A percentile compares a stretch with the other conserved stretches of the same genome.
Conservation (phyloP, 768 basidiomycete genomes). For the Suillus hirtellus region DNA sequence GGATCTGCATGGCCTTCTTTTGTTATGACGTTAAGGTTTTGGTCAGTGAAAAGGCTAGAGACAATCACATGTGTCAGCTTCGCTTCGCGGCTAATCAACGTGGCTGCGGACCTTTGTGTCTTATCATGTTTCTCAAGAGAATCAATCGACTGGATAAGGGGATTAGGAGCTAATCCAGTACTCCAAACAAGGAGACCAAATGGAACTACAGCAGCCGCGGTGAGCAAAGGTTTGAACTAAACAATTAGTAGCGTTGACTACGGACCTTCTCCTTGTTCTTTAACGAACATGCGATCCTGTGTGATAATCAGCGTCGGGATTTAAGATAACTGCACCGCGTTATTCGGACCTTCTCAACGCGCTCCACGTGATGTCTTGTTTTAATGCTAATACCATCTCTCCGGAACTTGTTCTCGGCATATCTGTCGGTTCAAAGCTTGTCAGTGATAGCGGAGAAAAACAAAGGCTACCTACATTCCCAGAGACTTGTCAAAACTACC, state of each 20-base stretch:
- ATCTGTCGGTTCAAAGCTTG: slow-evolving; percentile 38
- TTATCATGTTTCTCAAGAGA: slow-evolving; percentile 63
- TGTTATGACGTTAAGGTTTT: slow-evolving; percentile 61
- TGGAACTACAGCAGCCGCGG: slow-evolving; percentile 48
- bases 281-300: slow-evolving; percentile 67
- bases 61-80: slow-evolving; percentile 22
- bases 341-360: slow-evolving; percentile 54
- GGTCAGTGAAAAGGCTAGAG: slow-evolving; percentile 48
- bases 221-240: slow-evolving; percentile 9
- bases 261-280: slow-evolving; percentile 69
- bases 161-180: slow-evolving; percentile 83
- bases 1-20: slow-evolving; percentile 53
- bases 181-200: slow-evolving; percentile 88
- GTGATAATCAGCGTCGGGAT: neutral
- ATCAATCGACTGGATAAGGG: slow-evolving; percentile 62
- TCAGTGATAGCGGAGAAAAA: slow-evolving; percentile 9
- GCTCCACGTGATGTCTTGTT: slow-evolving; percentile 72
- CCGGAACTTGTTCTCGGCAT: slow-evolving; percentile 67
- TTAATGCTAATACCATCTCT: slow-evolving; percentile 74
- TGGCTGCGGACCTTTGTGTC: slow-evolving; percentile 48
- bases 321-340: neutral
- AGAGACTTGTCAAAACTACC: slow-evolving; percentile 71
- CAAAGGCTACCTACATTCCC: slow-evolving; percentile 44
- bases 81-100: slow-evolving; percentile 14
- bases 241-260: slow-evolving; percentile 9